Evolutionary conservation across 345 rosid species (phyloP).

Genomic region (Corymbia maculata): DNA sequence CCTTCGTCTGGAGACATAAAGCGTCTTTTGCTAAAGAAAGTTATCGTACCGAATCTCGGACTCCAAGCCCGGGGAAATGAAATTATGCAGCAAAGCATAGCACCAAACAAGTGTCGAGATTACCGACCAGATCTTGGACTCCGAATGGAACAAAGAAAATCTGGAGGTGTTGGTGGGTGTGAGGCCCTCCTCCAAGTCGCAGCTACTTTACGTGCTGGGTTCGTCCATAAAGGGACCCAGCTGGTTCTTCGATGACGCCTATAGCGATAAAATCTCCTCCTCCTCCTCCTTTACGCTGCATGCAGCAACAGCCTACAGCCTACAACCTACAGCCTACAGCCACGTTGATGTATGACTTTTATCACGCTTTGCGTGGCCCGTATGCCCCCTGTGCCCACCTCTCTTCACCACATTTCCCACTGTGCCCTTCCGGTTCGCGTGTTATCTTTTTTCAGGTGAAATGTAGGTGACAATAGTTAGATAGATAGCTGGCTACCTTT

Average conservation of each 20-base stretch:
- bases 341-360: not conserved
- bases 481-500: not conserved
- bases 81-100: not conserved
- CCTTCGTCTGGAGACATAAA: not conserved
- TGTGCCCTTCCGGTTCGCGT: not conserved
- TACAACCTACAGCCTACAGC: not conserved
- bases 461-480: not conserved
- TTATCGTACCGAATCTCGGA: not conserved
- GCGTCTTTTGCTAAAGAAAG: not conserved
- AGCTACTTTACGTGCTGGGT: not conserved
- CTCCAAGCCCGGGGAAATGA: not conserved
- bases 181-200: not conserved
- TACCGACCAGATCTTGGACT: not conserved
- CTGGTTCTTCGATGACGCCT: not conserved
- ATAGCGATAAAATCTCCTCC: not conserved
- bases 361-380: not conserved
- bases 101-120: not conserved
- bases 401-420: not conserved
- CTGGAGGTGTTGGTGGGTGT: not conserved
- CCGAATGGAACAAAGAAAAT: not conserved
- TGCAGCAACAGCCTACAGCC: not conserved
- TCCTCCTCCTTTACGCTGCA: not conserved
- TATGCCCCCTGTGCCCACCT: not conserved
- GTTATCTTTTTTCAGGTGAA: not conserved
- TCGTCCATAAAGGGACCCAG: not conserved